Evolutionary conservation across 2,329 filamentous ascomycete genomes (phyloP), one percentile per base, ranked within the genome.

Genomic region (Cladosporium phlei): DNA sequence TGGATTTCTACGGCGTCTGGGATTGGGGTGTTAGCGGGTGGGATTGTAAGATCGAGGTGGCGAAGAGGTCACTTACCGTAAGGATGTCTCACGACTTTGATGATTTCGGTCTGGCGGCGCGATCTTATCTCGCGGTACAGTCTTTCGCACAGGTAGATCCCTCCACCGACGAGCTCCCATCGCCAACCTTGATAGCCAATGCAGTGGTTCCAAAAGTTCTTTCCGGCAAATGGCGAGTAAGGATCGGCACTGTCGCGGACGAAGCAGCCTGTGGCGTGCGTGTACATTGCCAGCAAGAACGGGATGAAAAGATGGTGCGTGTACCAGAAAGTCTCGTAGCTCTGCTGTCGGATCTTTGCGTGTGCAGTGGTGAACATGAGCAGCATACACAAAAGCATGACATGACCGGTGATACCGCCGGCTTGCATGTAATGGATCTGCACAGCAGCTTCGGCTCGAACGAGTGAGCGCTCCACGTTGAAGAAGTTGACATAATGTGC

Each of bases 341-440:
- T 95, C 65, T 98, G 93, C 65, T 97, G 91, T 46, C 93, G 86
- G 55, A 98, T 97, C 56, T 88, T 86, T 59, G 85, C 79, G 64
- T 98, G 93, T 2, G 93, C 86, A 0, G 90, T 96, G 1, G 93
- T 98, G 71, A 95, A 98, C 77, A 98, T 98, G 53, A 98, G 72
- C 53, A 98, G 73, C 93, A 98, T 98, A 77, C 90, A 97, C n/a
- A 98, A 76, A 20, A 97, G 79, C 93, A 98, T 98, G 52, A 96
- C 79, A 68, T 98, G 93, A 5, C 93, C 93, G 2, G 93, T 98
- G 52, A 97, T 86, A 51, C 93, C 93, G 60, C 88, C 90, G 39
- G 89, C 79, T 63, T 95, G 80, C 1, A 80, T 78, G 66, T 95
- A 98, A 68, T 97, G 93, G 54, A 97, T 95, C 62, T 97, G 77